A percentile compares a stretch with the other conserved stretches of the same genome.
phyloP scores from a whole-genome alignment of 768 basidiomycete genomes.

The Termitomyces sp. region DNA sequence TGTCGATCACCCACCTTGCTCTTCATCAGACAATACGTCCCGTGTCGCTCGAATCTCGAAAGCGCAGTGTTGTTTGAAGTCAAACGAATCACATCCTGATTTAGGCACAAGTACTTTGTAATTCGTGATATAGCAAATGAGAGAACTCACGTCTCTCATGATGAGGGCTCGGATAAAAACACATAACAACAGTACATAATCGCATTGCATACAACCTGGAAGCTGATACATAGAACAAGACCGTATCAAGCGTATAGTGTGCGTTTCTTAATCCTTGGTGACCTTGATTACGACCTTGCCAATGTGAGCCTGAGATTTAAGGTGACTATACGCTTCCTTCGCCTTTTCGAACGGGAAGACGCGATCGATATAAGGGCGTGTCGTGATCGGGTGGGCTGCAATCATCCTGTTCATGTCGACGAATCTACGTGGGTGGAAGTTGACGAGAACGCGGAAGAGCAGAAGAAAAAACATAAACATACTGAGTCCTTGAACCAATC shows the following conservation, averaged over 20 bases:
- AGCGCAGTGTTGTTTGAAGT: neutral
- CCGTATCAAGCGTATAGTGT: neutral
- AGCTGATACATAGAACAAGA: neutral
- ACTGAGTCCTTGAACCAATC: constrained; percentile 56
- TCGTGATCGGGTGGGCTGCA: constrained; percentile 29
- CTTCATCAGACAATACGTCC: neutral
- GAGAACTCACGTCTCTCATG: neutral
- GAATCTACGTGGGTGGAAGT: constrained; percentile 28
- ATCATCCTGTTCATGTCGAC: constrained; percentile 47
- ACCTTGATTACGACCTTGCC: constrained; percentile 59
- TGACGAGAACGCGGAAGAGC: neutral
- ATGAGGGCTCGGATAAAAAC: too few species aligned
- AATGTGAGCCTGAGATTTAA: constrained; percentile 49
- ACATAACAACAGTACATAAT: neutral
- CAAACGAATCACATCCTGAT: neutral
- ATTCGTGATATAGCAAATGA: neutral
- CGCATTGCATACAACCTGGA: neutral
- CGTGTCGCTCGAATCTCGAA: neutral
- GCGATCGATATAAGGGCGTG: constrained; percentile 49
- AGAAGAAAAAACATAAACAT: constrained; percentile 14
- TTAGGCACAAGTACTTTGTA: too few species aligned
- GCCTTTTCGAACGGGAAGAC: constrained; percentile 54
- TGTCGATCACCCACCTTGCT: neutral
- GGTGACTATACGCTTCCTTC: constrained; percentile 44
- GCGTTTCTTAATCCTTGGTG: constrained; percentile 3